phyloP scores from a whole-genome alignment of 495 filamentous ascomycete species.

The Penicillium desertorum region DNA sequence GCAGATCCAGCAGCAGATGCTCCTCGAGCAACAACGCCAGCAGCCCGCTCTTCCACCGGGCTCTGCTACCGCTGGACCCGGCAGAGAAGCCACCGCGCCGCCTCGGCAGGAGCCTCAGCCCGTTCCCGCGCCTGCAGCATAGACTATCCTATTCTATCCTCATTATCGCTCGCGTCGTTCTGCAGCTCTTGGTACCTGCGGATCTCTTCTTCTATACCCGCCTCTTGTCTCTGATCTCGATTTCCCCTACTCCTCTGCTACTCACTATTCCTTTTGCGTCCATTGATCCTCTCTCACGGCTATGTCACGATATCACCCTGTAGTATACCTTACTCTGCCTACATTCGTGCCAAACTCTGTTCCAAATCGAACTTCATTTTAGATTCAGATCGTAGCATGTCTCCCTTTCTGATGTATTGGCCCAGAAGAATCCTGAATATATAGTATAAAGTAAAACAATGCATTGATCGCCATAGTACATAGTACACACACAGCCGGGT shows the following conservation, averaged over 20 bases:
- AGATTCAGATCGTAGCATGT: background rate
- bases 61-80: slow-evolving; percentile 43
- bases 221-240: slow-evolving; percentile 4
- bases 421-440: background rate
- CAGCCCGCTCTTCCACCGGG: slow-evolving; percentile 43
- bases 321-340: slow-evolving; percentile 23
- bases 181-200: slow-evolving; percentile 2
- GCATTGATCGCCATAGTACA: background rate
- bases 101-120: slow-evolving; percentile 23
- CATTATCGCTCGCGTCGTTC: slow-evolving; percentile 1
- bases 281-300: slow-evolving; percentile 10
- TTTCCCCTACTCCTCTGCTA: slow-evolving; percentile 11
- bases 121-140: slow-evolving; percentile 37
- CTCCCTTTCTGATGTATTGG: background rate
- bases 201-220: slow-evolving; percentile 19
- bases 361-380: background rate
- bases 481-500: background rate
- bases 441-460: background rate
- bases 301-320: slow-evolving; percentile 25
- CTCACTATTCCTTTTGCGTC: background rate
- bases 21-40: slow-evolving; percentile 35
- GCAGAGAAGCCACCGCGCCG: slow-evolving; percentile 30
- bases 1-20: slow-evolving; percentile 45
- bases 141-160: slow-evolving; percentile 14
- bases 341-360: slow-evolving; percentile 3